Evolutionary conservation across 2,329 filamentous ascomycete species (phyloP).

Genomic region (Penicillium sp.): DNA sequence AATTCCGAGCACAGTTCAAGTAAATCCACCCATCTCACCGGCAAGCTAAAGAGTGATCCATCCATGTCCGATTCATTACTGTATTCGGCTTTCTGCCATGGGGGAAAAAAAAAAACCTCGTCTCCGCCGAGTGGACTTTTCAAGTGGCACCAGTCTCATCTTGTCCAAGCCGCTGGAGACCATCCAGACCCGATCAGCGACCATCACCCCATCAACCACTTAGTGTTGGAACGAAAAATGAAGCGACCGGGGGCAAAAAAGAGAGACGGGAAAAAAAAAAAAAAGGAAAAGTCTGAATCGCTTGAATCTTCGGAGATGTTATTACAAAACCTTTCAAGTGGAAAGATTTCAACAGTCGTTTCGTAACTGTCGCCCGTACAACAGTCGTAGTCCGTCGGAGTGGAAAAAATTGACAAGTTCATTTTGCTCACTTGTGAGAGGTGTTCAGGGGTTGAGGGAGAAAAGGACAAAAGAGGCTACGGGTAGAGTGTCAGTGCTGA

Average conservation of each 20-base stretch:
- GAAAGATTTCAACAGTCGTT: background rate
- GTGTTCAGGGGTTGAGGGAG: constrained; percentile 1
- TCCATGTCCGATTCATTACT: too few species aligned
- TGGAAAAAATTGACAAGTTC: background rate
- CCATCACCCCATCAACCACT: constrained; percentile 1
- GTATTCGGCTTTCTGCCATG: background rate
- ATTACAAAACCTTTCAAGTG: constrained; percentile 1
- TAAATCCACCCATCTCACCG: too few species aligned
- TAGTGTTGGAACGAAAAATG: background rate
- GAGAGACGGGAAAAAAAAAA: background rate
- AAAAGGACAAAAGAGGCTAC: too few species aligned
- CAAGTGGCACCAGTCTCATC: background rate
- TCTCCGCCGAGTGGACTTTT: too few species aligned
- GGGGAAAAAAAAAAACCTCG: background rate
- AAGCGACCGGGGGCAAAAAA: background rate
- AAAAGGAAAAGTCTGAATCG: too few species aligned
- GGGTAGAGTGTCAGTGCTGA: background rate
- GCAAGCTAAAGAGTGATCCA: too few species aligned
- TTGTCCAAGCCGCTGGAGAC: background rate
- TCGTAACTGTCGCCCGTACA: background rate
- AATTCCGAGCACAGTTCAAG: too few species aligned
- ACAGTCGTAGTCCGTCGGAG: background rate
- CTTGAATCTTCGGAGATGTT: background rate
- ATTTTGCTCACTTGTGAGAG: background rate
- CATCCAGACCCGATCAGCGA: background rate